Conservation (phyloP, 805 yeast genomes). For the Candida silvicultrix region DNA sequence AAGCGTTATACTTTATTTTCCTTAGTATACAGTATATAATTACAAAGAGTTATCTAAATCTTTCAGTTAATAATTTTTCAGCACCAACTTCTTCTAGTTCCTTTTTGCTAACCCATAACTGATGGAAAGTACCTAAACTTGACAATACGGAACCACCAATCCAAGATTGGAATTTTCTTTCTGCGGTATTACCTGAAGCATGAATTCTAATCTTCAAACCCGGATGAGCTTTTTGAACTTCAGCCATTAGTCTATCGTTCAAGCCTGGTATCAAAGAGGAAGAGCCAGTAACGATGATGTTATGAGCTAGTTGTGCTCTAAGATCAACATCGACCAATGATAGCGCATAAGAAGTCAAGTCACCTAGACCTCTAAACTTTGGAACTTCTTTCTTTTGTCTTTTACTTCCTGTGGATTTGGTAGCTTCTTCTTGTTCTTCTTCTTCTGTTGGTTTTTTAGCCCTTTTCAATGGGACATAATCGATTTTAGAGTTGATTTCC, state of each 20-base stretch:
- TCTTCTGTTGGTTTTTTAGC: constrained; percentile 30
- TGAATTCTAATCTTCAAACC: constrained; percentile 81
- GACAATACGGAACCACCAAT: constrained; percentile 87
- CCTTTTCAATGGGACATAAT: constrained; percentile 71
- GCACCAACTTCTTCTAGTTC: constrained; percentile 89
- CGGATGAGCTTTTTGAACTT: constrained; percentile 64
- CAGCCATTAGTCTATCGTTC: constrained; percentile 68
- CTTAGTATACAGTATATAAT: not conserved
- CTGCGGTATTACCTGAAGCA: constrained; percentile 71
- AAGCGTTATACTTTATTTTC: too few relatives aligned
- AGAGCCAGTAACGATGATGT: constrained; percentile 83
- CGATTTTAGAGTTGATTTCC: constrained; percentile 41
- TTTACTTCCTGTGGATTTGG: constrained; percentile 18
- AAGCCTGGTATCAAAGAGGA: constrained; percentile 75
- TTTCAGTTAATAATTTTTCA: constrained; percentile 68
- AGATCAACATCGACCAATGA: constrained; percentile 70
- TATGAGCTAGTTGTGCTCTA: constrained; percentile 81
- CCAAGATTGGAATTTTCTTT: constrained; percentile 81
- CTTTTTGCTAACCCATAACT: constrained; percentile 83
- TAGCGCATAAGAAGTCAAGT: constrained; percentile 49
- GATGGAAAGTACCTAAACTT: constrained; percentile 90
- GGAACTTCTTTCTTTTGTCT: constrained; percentile 19
- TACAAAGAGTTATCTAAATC: constrained; percentile 55
- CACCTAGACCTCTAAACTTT: constrained; percentile 45
- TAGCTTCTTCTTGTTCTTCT: constrained; percentile 21